Conservation (phyloP, 2,329 filamentous ascomycete genomes). For the Xylariaceae sp. region DNA sequence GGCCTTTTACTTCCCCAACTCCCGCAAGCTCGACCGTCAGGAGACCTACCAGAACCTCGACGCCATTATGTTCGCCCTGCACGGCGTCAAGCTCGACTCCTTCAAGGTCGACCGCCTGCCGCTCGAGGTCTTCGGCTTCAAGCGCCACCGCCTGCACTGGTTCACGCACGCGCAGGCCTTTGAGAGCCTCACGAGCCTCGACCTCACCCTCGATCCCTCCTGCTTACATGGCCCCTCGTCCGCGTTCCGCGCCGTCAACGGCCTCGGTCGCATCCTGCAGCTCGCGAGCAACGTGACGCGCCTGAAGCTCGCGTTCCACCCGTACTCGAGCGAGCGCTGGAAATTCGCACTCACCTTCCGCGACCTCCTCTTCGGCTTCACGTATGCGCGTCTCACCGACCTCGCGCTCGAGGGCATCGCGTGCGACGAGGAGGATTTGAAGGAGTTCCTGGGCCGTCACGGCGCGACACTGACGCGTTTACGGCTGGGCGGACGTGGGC, state of each 20-base stretch:
- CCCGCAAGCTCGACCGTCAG: constrained; percentile 37
- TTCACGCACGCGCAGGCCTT: constrained; percentile 39
- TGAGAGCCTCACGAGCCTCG: constrained; percentile 36
- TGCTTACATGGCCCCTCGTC: constrained; percentile 34
- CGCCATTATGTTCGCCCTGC: constrained; percentile 36
- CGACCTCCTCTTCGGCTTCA: constrained; percentile 37
- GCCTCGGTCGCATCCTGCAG: constrained; percentile 40
- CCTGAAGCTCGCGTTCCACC: constrained; percentile 40
- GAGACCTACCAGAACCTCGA: constrained; percentile 38
- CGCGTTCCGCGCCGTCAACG: constrained; percentile 39
- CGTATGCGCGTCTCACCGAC: constrained; percentile 36
- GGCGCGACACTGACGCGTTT: constrained; percentile 37
- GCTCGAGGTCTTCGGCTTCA: constrained; percentile 38
- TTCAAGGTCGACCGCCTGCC: constrained; percentile 42
- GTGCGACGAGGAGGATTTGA: constrained; percentile 41
- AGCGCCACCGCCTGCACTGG: constrained; percentile 38
- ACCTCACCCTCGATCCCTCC: constrained; percentile 39
- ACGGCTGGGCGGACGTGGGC: constrained; percentile 42
- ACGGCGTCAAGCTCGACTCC: constrained; percentile 34
- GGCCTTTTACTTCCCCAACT: constrained; percentile 36
- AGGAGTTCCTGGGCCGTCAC: constrained; percentile 39
- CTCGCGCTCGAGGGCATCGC: constrained; percentile 41
- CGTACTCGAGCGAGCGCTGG: constrained; percentile 35
- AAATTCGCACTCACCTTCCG: constrained; percentile 40
- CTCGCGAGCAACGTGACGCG: constrained; percentile 35